Evolutionary conservation across 495 filamentous ascomycete genomes (phyloP), one percentile per base, ranked within the genome.

Genomic region (Rhypophila decipiens): DNA sequence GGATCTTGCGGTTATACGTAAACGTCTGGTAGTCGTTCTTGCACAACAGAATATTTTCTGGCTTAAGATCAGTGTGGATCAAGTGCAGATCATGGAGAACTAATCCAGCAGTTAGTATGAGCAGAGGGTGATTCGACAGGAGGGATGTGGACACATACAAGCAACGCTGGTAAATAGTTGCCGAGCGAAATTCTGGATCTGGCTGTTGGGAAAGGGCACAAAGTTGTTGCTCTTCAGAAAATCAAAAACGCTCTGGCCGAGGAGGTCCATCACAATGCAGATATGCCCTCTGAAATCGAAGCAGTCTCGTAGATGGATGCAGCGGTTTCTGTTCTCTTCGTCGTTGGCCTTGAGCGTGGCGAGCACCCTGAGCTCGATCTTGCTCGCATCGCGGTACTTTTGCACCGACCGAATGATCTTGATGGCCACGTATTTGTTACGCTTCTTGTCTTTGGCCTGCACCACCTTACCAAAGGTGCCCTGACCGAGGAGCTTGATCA

Each of bases 401-500:
- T 95, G 93, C 5, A 98, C 93, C 1, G 93, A 95, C 42, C 93
- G 85, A 51, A 98, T 98, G 61, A 98, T 90, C 67, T 98, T 98
- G 61, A 98, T 86, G 22, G 93, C 93, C 52, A 91, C 93, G 44
- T 85, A 78, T 47, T 85, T 82, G 46, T 81, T 80, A 45, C 80
- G 78, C 46, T 75, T 75, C 50, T 80, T 80, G 59, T 98, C 93
- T 50, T 77, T 82, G 31, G 93, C 93, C 63, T 95, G 87, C 8
- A 98, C 91, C 12, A 98, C 93, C 66, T 98, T 98, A 43, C 93
- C 93, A 60, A 98, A 98, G 0, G 93, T 98, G 37, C 93, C 93
- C 67, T 98, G 93, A 20, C 93, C 93, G 9, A 98, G 83, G 19
- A 96, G 77, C 58, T 84, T 84, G 50, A 83, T 71, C 51, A 98